Base-by-base conservation (phyloP, 331 rosid species). In the Telfairia occidentalis region DNA sequence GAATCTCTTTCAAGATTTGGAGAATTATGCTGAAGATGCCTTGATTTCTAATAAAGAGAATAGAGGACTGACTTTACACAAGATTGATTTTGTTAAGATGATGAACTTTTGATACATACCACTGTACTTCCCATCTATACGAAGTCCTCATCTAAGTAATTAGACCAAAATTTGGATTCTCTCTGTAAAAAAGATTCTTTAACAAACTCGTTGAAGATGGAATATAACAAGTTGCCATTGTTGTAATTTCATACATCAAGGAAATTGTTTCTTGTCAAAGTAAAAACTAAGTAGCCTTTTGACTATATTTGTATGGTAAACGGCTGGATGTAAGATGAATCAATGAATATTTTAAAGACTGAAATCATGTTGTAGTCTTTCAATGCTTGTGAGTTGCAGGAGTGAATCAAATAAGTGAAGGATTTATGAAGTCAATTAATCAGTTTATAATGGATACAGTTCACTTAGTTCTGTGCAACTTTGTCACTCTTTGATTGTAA, bases 401-500 rank as follows among this genome's bases (percentile, higher is more conserved):
- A 67, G 13, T 26, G 19, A 45, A 45, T 45, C 5, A 29, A 70
- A 48, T 8, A 21, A 43, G 21, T 3, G 13, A 42, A 70, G 75
- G 58, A 29, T 16, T 43, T 42, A 50, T 32, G 19, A 72, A 29
- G 46, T 73, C 76, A 10, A 29, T 49, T 78, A 69, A 53, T 82
- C 67, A 16, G 49, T 45, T 77, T 75, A 73, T 23, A 37, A 7
- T 26, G 26, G 29, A 52, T 78, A 57, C 50, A 5, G 32, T 30
- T 26, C 75, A 45, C 79, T 65, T 58, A 9, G 7, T 37, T 59
- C 71, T 53, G 49, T 34, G 45, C 52, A 50, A 32, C 32, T 45
- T 49, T 35, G 61, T 69, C 54, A 57, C 35, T 80, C 67, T 28
- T 76, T 79, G 70, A 80, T 60, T 38, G 12, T 52, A 76, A 40